Evolutionary conservation across 331 rosid genomes (phyloP).

Genomic region (Spiraea crenata): DNA sequence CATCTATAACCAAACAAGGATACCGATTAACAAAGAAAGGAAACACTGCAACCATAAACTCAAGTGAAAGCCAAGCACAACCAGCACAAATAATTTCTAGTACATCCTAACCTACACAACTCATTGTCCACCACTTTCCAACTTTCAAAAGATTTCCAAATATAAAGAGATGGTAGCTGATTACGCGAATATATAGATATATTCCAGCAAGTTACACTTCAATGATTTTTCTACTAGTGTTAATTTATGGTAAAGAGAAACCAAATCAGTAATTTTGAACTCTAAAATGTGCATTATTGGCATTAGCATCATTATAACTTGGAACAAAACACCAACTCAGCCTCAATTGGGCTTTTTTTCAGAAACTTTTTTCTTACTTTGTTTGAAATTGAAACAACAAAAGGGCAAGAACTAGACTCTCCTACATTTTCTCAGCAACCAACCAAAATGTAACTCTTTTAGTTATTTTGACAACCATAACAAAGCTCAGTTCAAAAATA

Average conservation of each 20-base stretch:
- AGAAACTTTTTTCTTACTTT: not conserved
- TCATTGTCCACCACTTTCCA: not conserved
- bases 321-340: not conserved
- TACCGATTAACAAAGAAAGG: not conserved
- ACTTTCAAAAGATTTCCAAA: not conserved
- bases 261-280: not conserved
- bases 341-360: conserved; percentile 1
- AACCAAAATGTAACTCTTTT: not conserved
- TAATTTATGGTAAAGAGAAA: not conserved
- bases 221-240: not conserved
- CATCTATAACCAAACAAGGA: conserved; percentile 36
- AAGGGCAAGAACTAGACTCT: not conserved
- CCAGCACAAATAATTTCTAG: not conserved
- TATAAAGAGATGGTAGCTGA: no score
- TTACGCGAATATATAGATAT: no score
- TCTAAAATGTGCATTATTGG: not conserved
- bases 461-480: not conserved
- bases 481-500: not conserved
- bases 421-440: conserved; percentile 2
- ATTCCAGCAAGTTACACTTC: not conserved
- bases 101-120: not conserved
- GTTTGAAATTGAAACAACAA: not conserved
- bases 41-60: not conserved
- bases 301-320: not conserved
- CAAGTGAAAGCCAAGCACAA: not conserved